Evolutionary conservation across 2,329 filamentous ascomycete genomes (phyloP).

Genomic region (Xylogone sp.): DNA sequence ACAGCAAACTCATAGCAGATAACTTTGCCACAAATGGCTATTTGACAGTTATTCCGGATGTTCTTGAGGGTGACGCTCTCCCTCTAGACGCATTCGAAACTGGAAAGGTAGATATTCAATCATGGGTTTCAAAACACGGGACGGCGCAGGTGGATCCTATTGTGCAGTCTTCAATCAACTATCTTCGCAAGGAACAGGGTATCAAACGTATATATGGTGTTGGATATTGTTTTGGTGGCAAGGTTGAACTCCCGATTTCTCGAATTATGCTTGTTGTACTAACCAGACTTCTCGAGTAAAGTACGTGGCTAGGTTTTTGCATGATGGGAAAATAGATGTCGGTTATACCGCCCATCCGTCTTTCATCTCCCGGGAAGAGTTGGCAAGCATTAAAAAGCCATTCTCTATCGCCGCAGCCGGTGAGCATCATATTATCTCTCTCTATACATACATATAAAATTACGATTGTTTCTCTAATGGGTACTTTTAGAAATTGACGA

Average conservation of each 20-base stretch:
- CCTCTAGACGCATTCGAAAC: constrained; percentile 41
- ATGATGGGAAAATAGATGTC: constrained; percentile 58
- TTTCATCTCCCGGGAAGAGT: constrained; percentile 58
- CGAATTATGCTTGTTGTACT: constrained; percentile 4
- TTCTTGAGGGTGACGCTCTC: constrained; percentile 65
- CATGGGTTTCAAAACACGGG: constrained; percentile 41
- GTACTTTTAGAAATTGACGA: constrained; percentile 56
- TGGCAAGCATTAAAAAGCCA: constrained; percentile 59
- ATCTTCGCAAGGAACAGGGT: constrained; percentile 52
- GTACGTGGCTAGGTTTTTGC: constrained; percentile 67
- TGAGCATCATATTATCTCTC: no score
- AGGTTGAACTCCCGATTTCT: constrained; percentile 28
- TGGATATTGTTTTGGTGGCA: constrained; percentile 71
- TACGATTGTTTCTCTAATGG: constrained; percentile 62
- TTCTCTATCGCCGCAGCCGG: constrained; percentile 65
- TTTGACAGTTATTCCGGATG: constrained; percentile 57
- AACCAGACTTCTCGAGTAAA: constrained; percentile 50
- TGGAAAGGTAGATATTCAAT: constrained; percentile 36
- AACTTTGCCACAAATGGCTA: constrained; percentile 64
- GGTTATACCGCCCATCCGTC: constrained; percentile 72
- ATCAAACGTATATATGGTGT: constrained; percentile 58
- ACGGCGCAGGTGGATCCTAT: constrained; percentile 29
- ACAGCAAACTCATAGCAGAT: constrained; percentile 66
- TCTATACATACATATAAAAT: no score
- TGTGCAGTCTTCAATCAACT: constrained; percentile 49